phyloP scores from a whole-genome alignment of 192 early-diverging fungal genomes.

The Borealophlyctis nickersoniae region DNA sequence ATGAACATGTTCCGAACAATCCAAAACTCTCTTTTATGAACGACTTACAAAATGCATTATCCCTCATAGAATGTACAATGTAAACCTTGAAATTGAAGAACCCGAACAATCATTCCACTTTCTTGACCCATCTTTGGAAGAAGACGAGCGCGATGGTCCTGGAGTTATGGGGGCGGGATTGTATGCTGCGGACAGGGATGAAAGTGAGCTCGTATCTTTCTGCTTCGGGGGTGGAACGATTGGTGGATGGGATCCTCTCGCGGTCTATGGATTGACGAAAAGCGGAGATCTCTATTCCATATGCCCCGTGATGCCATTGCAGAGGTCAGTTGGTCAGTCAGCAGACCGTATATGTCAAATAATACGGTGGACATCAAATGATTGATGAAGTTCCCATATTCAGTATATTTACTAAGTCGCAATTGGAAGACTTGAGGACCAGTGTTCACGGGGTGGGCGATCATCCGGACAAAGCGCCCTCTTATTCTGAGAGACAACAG shows the following conservation, averaged over 20 bases:
- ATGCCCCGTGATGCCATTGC: constrained; percentile 73
- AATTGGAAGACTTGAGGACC: constrained; percentile 5
- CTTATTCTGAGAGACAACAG: constrained; percentile 9
- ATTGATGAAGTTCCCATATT: neutral
- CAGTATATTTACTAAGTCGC: constrained; percentile 3
- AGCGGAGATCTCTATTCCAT: constrained; percentile 71
- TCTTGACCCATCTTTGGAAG: constrained; percentile 13
- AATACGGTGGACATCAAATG: neutral
- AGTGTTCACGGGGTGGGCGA: neutral
- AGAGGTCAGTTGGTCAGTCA: constrained; percentile 35
- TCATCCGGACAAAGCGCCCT: constrained; percentile 2
- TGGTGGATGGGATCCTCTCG: constrained; percentile 65
- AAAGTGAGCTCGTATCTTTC: constrained; percentile 46
- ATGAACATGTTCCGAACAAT: neutral
- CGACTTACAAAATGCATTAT: too few relatives aligned
- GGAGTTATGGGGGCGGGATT: constrained; percentile 8
- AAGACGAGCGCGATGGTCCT: neutral
- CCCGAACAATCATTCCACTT: constrained; percentile 69
- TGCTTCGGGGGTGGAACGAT: constrained; percentile 38
- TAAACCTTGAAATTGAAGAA: constrained; percentile 42
- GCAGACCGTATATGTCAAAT: neutral
- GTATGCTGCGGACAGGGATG: constrained; percentile 38
- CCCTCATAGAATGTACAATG: constrained; percentile 64
- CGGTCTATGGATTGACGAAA: constrained; percentile 67
- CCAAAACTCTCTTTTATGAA: neutral